Evolutionary conservation across 768 basidiomycete genomes (phyloP).

Genomic region (Russula sp.): DNA sequence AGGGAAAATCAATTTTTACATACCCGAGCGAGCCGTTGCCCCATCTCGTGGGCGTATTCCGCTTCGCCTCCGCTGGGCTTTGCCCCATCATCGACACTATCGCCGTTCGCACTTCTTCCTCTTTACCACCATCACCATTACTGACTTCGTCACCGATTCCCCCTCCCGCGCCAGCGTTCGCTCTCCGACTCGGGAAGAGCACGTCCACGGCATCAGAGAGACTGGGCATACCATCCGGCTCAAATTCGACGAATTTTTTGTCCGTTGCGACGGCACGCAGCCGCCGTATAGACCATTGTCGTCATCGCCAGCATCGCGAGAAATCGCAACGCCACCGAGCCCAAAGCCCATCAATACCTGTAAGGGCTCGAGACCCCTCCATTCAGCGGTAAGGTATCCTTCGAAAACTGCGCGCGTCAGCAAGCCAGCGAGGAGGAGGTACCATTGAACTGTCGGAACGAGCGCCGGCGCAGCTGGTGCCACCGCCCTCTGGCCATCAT

Average conservation of each 20-base stretch:
- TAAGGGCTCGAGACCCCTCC: constrained; percentile 68
- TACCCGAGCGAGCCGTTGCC: constrained; percentile 64
- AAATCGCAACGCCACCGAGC: constrained; percentile 39
- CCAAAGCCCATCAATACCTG: constrained; percentile 75
- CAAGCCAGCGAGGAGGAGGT: constrained; percentile 70
- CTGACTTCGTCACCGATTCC: constrained; percentile 31
- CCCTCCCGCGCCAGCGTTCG: constrained; percentile 36
- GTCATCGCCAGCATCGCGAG: not conserved
- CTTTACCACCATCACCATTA: constrained; percentile 37
- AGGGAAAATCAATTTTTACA: constrained; percentile 34
- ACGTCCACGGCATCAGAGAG: constrained; percentile 62
- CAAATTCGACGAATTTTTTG: constrained; percentile 53
- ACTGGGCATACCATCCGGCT: constrained; percentile 74
- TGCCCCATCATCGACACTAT: constrained; percentile 55
- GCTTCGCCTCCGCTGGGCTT: constrained; percentile 52
- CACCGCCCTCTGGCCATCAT: not conserved
- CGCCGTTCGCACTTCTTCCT: constrained; percentile 66
- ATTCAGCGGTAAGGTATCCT: constrained; percentile 78
- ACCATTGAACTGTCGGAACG: constrained; percentile 75
- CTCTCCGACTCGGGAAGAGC: constrained; percentile 54
- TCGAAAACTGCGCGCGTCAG: constrained; percentile 82
- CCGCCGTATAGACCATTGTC: not conserved
- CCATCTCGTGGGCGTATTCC: constrained; percentile 76
- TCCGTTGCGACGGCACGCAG: constrained; percentile 4
- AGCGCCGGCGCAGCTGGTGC: constrained; percentile 41